These are phyloP conservation scores for Epichloe bromicola DNA, from an alignment of 2,329 filamentous ascomycete genomes.

Conservation along the genomic window DNA sequence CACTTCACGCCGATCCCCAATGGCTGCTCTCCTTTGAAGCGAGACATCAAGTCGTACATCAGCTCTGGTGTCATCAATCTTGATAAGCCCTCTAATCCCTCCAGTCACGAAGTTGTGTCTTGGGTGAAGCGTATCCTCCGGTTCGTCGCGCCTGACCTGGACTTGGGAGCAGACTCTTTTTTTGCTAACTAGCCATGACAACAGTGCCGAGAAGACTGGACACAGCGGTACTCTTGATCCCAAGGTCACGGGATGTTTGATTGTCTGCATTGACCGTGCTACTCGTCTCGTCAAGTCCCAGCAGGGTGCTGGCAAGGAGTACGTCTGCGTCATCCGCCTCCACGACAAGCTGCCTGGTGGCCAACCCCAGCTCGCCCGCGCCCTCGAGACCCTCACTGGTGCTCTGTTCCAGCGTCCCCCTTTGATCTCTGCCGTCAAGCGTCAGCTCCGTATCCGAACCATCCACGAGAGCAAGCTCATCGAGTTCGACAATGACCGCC, in stretches of 20 bases:
- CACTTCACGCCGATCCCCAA: conserved; percentile 96
- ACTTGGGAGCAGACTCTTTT: not conserved
- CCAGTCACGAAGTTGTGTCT: conserved; percentile 95
- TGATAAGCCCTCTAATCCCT: conserved; percentile 76
- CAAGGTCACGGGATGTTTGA: conserved; percentile 92
- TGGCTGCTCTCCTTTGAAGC: conserved; percentile 80
- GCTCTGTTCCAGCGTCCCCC: conserved; percentile 86
- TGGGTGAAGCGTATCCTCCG: conserved; percentile 97
- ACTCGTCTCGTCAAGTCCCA: conserved; percentile 97
- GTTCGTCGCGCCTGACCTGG: conserved; percentile 31
- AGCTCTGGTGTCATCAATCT: conserved; percentile 97
- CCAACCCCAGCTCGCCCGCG: conserved; percentile 82
- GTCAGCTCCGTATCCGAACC: conserved; percentile 93
- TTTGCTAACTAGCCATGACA: not conserved
- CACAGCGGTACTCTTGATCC: conserved; percentile 97
- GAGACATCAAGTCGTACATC: conserved; percentile 94
- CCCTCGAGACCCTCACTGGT: conserved; percentile 89
- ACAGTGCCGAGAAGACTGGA: conserved; percentile 70
- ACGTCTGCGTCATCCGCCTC: conserved; percentile 87
- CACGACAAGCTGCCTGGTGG: conserved; percentile 93
- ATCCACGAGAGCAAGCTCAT: conserved; percentile 94
- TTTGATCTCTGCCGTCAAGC: conserved; percentile 96
- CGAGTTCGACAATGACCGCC: conserved; percentile 97
- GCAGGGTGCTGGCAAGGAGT: conserved; percentile 98
- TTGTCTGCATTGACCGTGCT: conserved; percentile 90